A percentile compares a stretch with the other conserved stretches of the same genome.
phyloP scores from a whole-genome alignment of 2,329 filamentous ascomycete genomes.

The Nothophaeocryptopus gaeumannii region DNA sequence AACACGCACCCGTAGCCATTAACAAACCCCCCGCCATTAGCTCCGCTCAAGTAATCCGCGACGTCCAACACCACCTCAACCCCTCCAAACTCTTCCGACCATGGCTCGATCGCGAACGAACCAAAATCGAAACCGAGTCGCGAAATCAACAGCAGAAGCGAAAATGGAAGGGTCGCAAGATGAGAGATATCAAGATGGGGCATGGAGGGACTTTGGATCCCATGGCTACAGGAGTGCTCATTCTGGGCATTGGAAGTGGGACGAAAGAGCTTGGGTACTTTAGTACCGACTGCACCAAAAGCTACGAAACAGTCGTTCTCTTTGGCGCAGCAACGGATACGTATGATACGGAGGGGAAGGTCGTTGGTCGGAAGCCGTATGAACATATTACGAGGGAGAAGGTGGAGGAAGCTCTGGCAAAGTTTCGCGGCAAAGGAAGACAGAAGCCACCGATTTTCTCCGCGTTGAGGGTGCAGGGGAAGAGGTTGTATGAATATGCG shows the following conservation, averaged over 20 bases:
- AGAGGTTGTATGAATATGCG: constrained; percentile 94
- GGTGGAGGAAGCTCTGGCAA: constrained; percentile 71
- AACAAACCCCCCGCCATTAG: constrained; percentile 86
- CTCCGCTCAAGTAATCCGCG: constrained; percentile 86
- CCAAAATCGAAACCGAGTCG: constrained; percentile 55
- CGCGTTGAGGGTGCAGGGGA: constrained; percentile 87
- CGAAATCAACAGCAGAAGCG: constrained; percentile 58
- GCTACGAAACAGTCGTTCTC: constrained; percentile 82
- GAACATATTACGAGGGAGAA: constrained; percentile 75
- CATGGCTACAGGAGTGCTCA: constrained; percentile 86
- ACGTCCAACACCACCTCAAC: constrained; percentile 81
- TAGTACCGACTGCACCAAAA: constrained; percentile 77
- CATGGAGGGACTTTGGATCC: constrained; percentile 96
- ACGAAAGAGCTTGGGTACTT: constrained; percentile 81
- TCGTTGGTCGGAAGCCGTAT: constrained; percentile 72
- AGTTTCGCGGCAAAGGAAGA: constrained; percentile 78
- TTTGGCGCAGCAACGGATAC: constrained; percentile 92
- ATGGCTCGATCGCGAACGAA: constrained; percentile 65
- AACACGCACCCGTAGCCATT: constrained; percentile 61
- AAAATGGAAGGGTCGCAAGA: constrained; percentile 46
- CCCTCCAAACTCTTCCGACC: constrained; percentile 75
- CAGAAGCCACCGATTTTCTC: constrained; percentile 93
- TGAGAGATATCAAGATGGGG: constrained; percentile 81
- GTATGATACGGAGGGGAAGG: constrained; percentile 82
- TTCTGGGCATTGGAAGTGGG: constrained; percentile 80